Conservation (phyloP, 192 early-diverging fungal species). For the Chytriomyces confervae region DNA sequence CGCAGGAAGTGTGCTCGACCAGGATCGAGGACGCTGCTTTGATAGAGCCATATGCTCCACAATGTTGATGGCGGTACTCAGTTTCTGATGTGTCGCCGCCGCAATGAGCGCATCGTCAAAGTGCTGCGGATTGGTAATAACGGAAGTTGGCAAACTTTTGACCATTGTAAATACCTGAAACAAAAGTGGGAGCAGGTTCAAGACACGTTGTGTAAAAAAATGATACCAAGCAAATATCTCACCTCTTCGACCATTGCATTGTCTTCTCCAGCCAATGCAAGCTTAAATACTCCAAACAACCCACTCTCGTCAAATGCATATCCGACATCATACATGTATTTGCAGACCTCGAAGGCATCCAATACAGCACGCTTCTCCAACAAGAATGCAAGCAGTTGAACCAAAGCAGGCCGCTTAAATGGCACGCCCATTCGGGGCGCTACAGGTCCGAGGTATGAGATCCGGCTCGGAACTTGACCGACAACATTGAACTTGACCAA, state of each 20-base stretch:
- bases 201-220: neutral
- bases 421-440: slow-evolving; percentile 5
- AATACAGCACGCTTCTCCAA: neutral
- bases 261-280: slow-evolving; percentile 12
- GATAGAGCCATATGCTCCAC: slow-evolving; percentile 36
- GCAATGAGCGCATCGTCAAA: slow-evolving; percentile 20
- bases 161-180: slow-evolving; percentile 34
- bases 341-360: slow-evolving; percentile 12
- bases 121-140: slow-evolving; percentile 7
- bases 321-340: slow-evolving; percentile 26
- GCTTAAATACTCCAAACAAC: slow-evolving; percentile 19
- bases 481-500: slow-evolving; percentile 3
- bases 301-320: slow-evolving; percentile 27
- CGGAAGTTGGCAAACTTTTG: slow-evolving; percentile 1
- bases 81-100: neutral
- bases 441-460: neutral
- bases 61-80: slow-evolving; percentile 23
- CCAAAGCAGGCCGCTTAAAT: slow-evolving; percentile 1
- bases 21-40: slow-evolving; percentile 16
- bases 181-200: neutral
- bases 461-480: slow-evolving; percentile 19
- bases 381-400: slow-evolving; percentile 1
- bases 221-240: neutral
- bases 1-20: slow-evolving; percentile 32
- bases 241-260: slow-evolving; percentile 18